Evolutionary conservation across 2,329 filamentous ascomycete genomes (phyloP).

Genomic region (Calonectria honghensis): DNA sequence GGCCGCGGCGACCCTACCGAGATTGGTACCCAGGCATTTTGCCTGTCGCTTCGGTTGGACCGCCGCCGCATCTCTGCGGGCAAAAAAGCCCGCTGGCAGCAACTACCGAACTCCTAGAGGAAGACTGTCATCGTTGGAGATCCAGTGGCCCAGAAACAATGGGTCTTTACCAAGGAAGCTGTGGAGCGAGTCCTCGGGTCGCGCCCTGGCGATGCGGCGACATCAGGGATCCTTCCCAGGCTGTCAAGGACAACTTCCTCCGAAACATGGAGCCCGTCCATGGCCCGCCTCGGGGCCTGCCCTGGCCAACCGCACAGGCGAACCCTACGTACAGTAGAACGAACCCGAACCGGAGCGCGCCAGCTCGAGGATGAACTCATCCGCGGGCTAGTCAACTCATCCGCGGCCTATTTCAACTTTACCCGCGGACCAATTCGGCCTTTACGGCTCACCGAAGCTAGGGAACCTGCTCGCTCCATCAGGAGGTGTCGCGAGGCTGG

Average conservation of each 20-base stretch:
- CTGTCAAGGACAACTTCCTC: slow-evolving; percentile 74
- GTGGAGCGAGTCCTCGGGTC: slow-evolving; percentile 81
- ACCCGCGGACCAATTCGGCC: slow-evolving; percentile 65
- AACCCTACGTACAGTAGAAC: slow-evolving; percentile 58
- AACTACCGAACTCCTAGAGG: slow-evolving; percentile 83
- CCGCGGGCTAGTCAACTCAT: slow-evolving; percentile 71
- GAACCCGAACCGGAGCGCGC: slow-evolving; percentile 70
- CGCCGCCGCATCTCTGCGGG: slow-evolving; percentile 70
- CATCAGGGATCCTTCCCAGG: slow-evolving; percentile 69
- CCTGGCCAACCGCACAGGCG: slow-evolving; percentile 73
- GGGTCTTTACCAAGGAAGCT: slow-evolving; percentile 79
- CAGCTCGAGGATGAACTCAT: slow-evolving; percentile 77
- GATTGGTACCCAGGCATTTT: slow-evolving; percentile 84
- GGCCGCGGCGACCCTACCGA: slow-evolving; percentile 79
- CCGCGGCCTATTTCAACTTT: no score
- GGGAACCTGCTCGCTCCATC: slow-evolving; percentile 77
- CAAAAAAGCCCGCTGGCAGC: slow-evolving; percentile 70
- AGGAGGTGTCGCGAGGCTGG: slow-evolving; percentile 76
- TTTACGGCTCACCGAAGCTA: slow-evolving; percentile 83
- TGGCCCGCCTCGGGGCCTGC: slow-evolving; percentile 79
- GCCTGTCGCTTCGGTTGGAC: slow-evolving; percentile 79
- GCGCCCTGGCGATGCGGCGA: slow-evolving; percentile 72
- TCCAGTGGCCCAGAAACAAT: slow-evolving; percentile 62
- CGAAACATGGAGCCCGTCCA: slow-evolving; percentile 80
- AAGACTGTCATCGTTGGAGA: slow-evolving; percentile 82